phyloP scores from a whole-genome alignment of 225 moss, liverwort and hornwort species.

The Sphagnum contortum region DNA sequence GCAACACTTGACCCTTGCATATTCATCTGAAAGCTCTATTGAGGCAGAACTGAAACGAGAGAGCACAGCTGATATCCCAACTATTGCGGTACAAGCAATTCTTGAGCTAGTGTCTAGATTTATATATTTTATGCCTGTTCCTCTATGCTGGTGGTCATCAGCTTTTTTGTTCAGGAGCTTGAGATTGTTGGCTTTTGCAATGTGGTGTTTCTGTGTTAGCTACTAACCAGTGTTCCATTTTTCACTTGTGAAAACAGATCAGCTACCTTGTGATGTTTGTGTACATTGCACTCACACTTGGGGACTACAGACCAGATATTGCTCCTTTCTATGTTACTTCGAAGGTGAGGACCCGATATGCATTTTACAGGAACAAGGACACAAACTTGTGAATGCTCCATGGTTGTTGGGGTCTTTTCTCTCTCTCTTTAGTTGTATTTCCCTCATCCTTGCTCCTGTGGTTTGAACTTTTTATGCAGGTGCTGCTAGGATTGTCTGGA shows the following conservation, averaged over 20 bases:
- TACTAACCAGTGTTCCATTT: too few relatives aligned
- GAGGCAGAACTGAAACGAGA: conserved; percentile 78
- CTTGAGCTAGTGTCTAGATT: not conserved
- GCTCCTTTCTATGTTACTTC: conserved; percentile 81
- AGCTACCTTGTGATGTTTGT: conserved; percentile 95
- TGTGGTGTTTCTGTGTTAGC: too few relatives aligned
- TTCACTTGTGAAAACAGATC: conserved; percentile 37
- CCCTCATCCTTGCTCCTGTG: not conserved
- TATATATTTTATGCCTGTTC: not conserved
- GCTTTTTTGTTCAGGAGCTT: too few relatives aligned
- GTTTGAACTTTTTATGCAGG: conserved; percentile 30
- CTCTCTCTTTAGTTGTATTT: not conserved
- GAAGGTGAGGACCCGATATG: conserved; percentile 41
- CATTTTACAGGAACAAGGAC: not conserved
- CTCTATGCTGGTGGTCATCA: too few relatives aligned
- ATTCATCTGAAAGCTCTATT: conserved; percentile 80
- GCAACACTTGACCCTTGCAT: conserved; percentile 60
- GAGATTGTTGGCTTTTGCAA: too few relatives aligned
- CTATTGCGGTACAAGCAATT: conserved; percentile 52
- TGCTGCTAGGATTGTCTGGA: conserved; percentile 76
- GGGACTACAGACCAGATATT: conserved; percentile 58
- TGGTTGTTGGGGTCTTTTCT: not conserved
- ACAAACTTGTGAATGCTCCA: not conserved
- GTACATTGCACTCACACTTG: conserved; percentile 81
- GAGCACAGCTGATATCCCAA: conserved; percentile 79